Evolutionary conservation across 805 yeast species (phyloP), one percentile per base, ranked within the genome.

Genomic region (Crinitomyces ghanaensis): DNA sequence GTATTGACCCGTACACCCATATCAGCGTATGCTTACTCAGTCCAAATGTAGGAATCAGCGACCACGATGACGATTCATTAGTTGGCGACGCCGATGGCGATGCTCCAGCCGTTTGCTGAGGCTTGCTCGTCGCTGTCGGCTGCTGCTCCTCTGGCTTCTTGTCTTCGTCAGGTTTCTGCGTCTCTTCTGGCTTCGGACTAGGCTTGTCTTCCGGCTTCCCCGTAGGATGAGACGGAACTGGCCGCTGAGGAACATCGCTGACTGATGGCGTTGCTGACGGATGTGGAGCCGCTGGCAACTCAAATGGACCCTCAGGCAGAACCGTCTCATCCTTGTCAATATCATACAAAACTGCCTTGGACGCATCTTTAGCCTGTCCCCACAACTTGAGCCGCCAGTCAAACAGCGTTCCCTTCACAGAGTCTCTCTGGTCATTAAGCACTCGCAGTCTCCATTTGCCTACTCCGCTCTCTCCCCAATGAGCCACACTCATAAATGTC

Each of bases 401-500:
- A 28, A 67, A 57, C 26, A 91, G 64, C 13, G 30, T 30, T 4
- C 38, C 40, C 1, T 48, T 55, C 2, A 27, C 37, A 2, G 35
- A 30, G 15, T 48, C 38, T 18, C 33, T 35, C 5, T 54, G 61
- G 13, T 51, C 56, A 24, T 59, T 56, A 26, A 29, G 31, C 2
- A 86, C 86, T 42, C 66, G 72, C 13, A 91, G 46, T 23, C 57
- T 72, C 98, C 98, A 91, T 4, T 68, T 72, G 7, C 99, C 99
- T 17, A 57, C 56, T 2, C 86, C 88, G 2, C 51, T 31, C 45
- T 78, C 86, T 25, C 95, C 95, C 96, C 97, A 91, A 54, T 91
- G 97, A 1, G 94, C 96, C n/a, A 91, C 97, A 7, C 88, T 71
- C 83, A 86, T 83, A 51, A 91, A 91, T 1, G 82, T 80, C 98